Evolutionary conservation across 768 basidiomycete genomes (phyloP).

Genomic region (Zangia roseola): DNA sequence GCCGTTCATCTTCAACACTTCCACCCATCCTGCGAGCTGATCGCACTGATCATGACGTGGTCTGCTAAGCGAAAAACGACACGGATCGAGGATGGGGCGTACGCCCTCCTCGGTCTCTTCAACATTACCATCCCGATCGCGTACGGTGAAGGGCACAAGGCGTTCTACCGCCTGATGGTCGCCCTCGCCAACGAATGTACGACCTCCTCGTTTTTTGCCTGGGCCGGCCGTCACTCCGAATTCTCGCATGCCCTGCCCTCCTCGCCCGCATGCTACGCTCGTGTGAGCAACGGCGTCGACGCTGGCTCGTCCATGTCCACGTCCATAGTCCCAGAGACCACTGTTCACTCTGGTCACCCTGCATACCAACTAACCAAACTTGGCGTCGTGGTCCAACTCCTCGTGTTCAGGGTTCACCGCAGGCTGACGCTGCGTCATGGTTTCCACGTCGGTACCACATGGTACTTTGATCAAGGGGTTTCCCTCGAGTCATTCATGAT

Average conservation of each 20-base stretch:
- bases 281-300: no score
- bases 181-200: slow-evolving; percentile 10
- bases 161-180: slow-evolving; percentile 12
- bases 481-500: slow-evolving; percentile 4
- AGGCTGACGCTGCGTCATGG: neutral
- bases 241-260: slow-evolving; percentile 10
- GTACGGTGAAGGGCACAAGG: slow-evolving; percentile 8
- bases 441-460: slow-evolving; percentile 6
- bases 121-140: slow-evolving; percentile 10
- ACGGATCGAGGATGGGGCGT: slow-evolving; percentile 4
- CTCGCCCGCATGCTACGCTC: slow-evolving; percentile 5
- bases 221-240: slow-evolving; percentile 9
- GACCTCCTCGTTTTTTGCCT: slow-evolving; percentile 10
- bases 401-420: slow-evolving; percentile 1
- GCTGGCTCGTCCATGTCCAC: no score
- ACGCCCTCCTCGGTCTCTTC: slow-evolving; percentile 13
- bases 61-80: slow-evolving; percentile 9
- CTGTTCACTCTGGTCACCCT: no score
- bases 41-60: slow-evolving; percentile 12
- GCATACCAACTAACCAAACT: no score
- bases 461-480: slow-evolving; percentile 1
- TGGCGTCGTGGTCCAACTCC: no score
- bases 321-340: no score
- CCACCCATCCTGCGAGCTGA: slow-evolving; percentile 2
- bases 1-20: neutral